Evolutionary conservation across 208 protist genomes (phyloP), one percentile per base, ranked within the genome.

Genomic region (Acanthamoeba culbertsoni): DNA sequence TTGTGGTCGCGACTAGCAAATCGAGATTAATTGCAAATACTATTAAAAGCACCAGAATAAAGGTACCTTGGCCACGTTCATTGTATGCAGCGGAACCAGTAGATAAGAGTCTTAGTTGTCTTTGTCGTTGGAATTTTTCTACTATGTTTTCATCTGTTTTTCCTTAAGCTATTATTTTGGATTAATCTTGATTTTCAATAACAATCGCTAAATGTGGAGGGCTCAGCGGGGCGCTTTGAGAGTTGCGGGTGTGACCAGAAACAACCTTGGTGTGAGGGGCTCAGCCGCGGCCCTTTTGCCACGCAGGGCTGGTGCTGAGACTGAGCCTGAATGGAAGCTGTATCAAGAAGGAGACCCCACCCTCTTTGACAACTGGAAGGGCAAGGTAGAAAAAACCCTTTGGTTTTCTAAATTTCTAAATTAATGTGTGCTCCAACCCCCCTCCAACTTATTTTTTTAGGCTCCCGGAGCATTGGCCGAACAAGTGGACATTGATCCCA

Each of bases 301-400:
- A 4, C 48, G 82, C 23, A 43, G 82, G 2, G 82, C 82, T 31
- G 82, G 82, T 43, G 82, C 82, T 35, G 82, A 90, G 45, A 90
- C 82, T 18, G 82, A 90, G 35, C 82, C 82, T 2, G 82, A 90
- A 90, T 90, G 82, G 82, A 90, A 90, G 37, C 82, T 71, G 20
- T 90, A 90, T 28, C 48, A 62, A n/a, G 82, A 90, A 31, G 82
- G 23, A 6, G 82, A 90, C 51, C 82, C 82, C 23, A 43, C 31
- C 8, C 82, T 90, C 23, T 90, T 35, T 3, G 43, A 90, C 33
- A 90, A 90, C 42, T 90, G 82, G 82, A 90, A 90, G 82, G 82
- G 82, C 53, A 90, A 90, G 82, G 82, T 90, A 65, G 3, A n/a
- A 43, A 62, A n/a, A n/a, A n/a, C n/a, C n/a, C n/a, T 59, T 59